Evolutionary conservation across 139 green algal species (phyloP), one percentile per base, ranked within the genome.

Genomic region (Mesotaenium endlicherianum): DNA sequence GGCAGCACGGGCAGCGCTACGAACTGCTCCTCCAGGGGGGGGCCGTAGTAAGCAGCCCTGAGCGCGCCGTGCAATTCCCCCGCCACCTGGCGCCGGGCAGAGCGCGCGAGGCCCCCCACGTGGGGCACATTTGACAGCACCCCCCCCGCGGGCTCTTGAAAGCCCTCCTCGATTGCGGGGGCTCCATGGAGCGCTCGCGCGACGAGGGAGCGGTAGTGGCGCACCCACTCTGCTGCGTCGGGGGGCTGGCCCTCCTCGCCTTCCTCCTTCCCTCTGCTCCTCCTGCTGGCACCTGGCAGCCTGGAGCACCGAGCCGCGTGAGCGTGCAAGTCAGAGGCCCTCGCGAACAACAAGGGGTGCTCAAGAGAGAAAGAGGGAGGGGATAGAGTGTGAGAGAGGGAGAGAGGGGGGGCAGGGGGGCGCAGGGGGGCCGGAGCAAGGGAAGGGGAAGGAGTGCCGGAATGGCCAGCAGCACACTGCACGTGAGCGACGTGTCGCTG

Each of bases 61-160:
- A 81, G 43, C 53, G 74, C 74, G 30, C 26, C 30, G 57, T 40
- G 53, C 3, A 81, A 59, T 17, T 81, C 74, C 4, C 20, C 74
- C 34, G 31, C 34, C 6, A 81, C 42, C 57, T 36, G 3, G 4
- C 43, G 5, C 41, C 36, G 30, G 11, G 60, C 6, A 72, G 36
- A 36, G 6, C 41, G 36, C 8, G 60, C 43, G 36, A 36, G 43
- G 8, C 5, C 6, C 20, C 60, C 60, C 11, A 6, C 11, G 60
- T 6, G 6, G n/a, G n/a, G n/a, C n/a, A n/a, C n/a, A n/a, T n/a
- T n/a, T n/a, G n/a, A n/a, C n/a, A n/a, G n/a, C n/a, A n/a, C n/a
- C 59, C 38, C 59, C 6, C 38, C 30, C 8, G 59, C 59, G 59
- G n/a, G n/a, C n/a, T n/a, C n/a, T n/a, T n/a, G n/a, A n/a, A n/a